Evolutionary conservation across 768 basidiomycete species (phyloP), one percentile per base, ranked within the genome.

Genomic region (Antrodiella citrinella): DNA sequence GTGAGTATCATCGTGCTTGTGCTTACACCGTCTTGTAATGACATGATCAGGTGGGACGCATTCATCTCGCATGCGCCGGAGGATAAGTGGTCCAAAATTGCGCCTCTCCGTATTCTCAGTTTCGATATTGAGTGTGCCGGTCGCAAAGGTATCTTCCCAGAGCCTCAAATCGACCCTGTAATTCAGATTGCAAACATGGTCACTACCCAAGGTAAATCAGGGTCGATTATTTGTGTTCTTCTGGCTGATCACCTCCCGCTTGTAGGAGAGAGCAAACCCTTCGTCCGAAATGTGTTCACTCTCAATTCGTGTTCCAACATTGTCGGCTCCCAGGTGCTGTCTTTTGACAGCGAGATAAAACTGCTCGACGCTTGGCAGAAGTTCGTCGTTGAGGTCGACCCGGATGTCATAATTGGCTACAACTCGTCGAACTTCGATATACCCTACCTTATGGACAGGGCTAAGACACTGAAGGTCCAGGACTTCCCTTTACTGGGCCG

Each of bases 171-270:
- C 24, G 96, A 99, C 66, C 95, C 95, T 7, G 91, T 99, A 49
- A 98, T 98, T 59, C 96, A 98, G 62, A 98, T 98, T 52, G 96
- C 95, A 1, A 96, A 91, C 65, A 98, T 98, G 96, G 95, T 98
- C 10, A 97, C 94, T 26, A 77, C 88, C 3, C 96, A 99, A 78
- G 94, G 94, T 91, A 49, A n/a, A n/a, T n/a, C n/a, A n/a, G n/a
- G n/a, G n/a, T n/a, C n/a, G n/a, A n/a, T n/a, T n/a, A n/a, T n/a
- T n/a, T n/a, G n/a, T n/a, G n/a, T n/a, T n/a, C n/a, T n/a, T n/a
- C n/a, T n/a, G n/a, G n/a, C n/a, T n/a, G n/a, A n/a, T n/a, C n/a
- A n/a, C n/a, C n/a, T n/a, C n/a, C n/a, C n/a, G n/a, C n/a, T n/a
- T n/a, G n/a, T 57, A 95, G 94, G 95, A 57, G 94, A 97, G 59